Percentiles rank a stretch among this genome's conserved stretches.
These are phyloP conservation scores for Diaporthe helianthi DNA, from an alignment of 2,329 filamentous ascomycete genomes.

Conservation along the genomic window DNA sequence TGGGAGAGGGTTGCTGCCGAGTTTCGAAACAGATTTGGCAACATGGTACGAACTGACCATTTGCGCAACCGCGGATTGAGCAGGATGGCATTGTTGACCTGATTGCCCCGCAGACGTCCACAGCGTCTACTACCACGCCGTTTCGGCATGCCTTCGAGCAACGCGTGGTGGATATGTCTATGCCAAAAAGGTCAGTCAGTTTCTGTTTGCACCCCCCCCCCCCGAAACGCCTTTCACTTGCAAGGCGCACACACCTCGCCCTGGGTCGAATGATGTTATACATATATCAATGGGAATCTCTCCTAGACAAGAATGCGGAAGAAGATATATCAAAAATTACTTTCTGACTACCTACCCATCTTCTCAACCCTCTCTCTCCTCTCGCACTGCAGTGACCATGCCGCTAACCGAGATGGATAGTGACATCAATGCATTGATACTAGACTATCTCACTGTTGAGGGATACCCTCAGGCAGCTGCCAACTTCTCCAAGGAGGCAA, in stretches of 20 bases:
- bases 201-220: conserved; percentile 30
- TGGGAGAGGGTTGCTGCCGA: conserved; percentile 39
- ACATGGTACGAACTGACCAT: conserved; percentile 39
- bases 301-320: conserved; percentile 96
- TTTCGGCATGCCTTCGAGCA: conserved; percentile 77
- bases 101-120: conserved; percentile 63
- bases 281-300: conserved; percentile 99
- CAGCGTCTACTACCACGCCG: conserved; percentile 75
- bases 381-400: conserved; percentile 9
- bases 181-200: conserved; percentile 82
- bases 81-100: conserved; percentile 29
- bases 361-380: conserved; percentile 20
- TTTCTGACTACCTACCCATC: conserved; percentile 67
- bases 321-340: conserved; percentile 74
- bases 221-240: conserved; percentile 33
- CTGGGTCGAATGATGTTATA: conserved; percentile 73
- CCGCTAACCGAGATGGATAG: conserved; percentile 54
- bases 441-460: conserved; percentile 96
- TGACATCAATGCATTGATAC: conserved; percentile 92
- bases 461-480: conserved; percentile 92
- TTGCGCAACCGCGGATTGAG: not conserved
- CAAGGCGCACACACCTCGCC: conserved; percentile 36
- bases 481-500: conserved; percentile 93
- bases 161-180: conserved; percentile 83
- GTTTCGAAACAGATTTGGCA: conserved; percentile 38